phyloP scores from a whole-genome alignment of 495 filamentous ascomycete species.

The Penicillium pulvis region DNA sequence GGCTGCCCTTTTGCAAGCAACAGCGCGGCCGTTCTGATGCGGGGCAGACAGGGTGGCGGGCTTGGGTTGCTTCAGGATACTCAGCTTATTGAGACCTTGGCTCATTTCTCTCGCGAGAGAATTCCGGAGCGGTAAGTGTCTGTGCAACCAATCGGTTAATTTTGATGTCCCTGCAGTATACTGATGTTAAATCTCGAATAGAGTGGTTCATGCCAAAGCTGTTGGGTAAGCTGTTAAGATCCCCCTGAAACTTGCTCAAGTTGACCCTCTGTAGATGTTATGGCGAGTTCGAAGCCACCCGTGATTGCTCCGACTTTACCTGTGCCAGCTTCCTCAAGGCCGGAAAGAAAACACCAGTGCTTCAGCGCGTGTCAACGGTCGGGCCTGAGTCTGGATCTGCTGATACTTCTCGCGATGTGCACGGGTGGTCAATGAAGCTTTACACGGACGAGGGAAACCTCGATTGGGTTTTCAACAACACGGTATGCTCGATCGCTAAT shows the following conservation, averaged over 20 bases:
- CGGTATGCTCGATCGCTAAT: slow-evolving; percentile 10
- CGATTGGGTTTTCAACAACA: slow-evolving; percentile 51
- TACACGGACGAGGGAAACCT: slow-evolving; percentile 80
- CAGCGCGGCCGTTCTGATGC: slow-evolving; percentile 9
- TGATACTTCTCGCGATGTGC: slow-evolving; percentile 65
- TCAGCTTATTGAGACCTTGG: slow-evolving; percentile 10
- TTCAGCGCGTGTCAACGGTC: slow-evolving; percentile 67
- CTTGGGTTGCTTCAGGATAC: slow-evolving; percentile 14
- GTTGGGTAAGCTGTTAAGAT: slow-evolving; percentile 28
- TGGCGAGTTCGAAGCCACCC: slow-evolving; percentile 63
- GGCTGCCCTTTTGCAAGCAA: slow-evolving; percentile 15
- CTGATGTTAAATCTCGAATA: neutral
- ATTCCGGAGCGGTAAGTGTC: slow-evolving; percentile 11
- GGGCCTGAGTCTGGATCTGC: slow-evolving; percentile 65
- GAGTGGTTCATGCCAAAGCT: slow-evolving; percentile 63
- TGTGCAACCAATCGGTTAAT: no score
- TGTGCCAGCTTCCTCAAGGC: slow-evolving; percentile 45
- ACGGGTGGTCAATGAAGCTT: slow-evolving; percentile 72
- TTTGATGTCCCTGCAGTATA: no score
- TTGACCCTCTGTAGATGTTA: slow-evolving; percentile 22
- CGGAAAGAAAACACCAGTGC: slow-evolving; percentile 63
- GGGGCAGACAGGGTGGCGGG: slow-evolving; percentile 1
- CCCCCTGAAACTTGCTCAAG: no score
- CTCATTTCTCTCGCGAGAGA: slow-evolving; percentile 13
- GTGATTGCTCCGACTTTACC: slow-evolving; percentile 52